Evolutionary conservation across 441 rosid species (phyloP).

Genomic region (Mallotus japonicus): DNA sequence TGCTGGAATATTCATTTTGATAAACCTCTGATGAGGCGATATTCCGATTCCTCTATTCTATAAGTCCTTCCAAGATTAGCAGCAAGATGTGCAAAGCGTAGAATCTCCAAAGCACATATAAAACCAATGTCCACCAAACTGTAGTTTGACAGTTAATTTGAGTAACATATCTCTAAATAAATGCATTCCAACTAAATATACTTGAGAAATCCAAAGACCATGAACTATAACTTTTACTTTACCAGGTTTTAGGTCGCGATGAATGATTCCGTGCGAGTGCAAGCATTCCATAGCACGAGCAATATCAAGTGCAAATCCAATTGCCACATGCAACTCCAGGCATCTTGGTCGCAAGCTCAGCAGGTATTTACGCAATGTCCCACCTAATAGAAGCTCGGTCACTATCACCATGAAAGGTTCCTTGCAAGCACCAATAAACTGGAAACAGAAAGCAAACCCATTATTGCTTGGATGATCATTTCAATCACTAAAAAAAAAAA

Average conservation of each 20-base stretch:
- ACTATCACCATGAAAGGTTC: constrained; percentile 95
- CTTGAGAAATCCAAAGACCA: not conserved
- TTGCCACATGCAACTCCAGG: constrained; percentile 64
- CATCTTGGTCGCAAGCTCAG: constrained; percentile 60
- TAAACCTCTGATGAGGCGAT: not conserved
- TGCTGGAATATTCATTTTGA: not conserved
- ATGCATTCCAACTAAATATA: constrained; percentile 14
- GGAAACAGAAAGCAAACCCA: constrained; percentile 23
- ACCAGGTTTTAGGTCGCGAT: constrained; percentile 98
- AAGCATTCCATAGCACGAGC: constrained; percentile 98
- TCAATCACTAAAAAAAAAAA: constrained; percentile 7
- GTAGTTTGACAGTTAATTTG: not conserved
- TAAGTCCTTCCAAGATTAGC: constrained; percentile 1
- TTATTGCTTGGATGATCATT: constrained; percentile 5
- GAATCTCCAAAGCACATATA: not conserved
- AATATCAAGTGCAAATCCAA: constrained; percentile 87
- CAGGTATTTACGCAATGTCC: constrained; percentile 80
- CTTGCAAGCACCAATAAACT: constrained; percentile 97
- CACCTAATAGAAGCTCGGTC: constrained; percentile 85
- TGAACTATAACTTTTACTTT: constrained; percentile 16
- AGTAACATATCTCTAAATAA: not conserved
- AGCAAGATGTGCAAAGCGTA: not conserved
- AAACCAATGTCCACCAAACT: not conserved
- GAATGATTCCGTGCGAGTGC: constrained; percentile 92
- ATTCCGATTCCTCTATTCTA: not conserved